Percentiles rank a stretch among this genome's conserved stretches.
These are phyloP conservation scores for Phytophthora hybrid DNA, from an alignment of 352 stramenopile species.

Conservation along the genomic window DNA sequence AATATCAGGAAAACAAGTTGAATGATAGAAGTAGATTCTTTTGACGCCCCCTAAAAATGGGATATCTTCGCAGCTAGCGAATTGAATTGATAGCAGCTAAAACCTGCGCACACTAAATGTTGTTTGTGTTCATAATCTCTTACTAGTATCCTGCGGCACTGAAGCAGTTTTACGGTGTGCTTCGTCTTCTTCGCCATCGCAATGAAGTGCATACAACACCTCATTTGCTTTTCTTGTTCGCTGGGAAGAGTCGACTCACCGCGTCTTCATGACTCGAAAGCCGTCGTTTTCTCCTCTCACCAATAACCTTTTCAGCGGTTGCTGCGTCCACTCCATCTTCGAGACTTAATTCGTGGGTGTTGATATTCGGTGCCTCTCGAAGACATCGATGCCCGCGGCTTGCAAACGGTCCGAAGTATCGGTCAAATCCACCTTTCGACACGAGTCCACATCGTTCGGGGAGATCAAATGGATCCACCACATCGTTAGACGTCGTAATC, in stretches of 20 bases:
- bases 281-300: conserved; percentile 2
- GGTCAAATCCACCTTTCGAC: conserved; percentile 11
- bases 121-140: too few species aligned
- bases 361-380: conserved; percentile 15
- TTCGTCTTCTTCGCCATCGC: neutral
- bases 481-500: neutral
- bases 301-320: neutral
- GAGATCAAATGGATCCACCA: conserved; percentile 7
- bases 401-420: conserved; percentile 31
- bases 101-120: too few species aligned
- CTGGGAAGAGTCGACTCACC: neutral
- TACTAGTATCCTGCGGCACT: too few species aligned
- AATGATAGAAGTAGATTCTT: too few species aligned
- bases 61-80: too few species aligned
- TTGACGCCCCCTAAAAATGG: too few species aligned
- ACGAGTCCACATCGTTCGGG: conserved; percentile 20
- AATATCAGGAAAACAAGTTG: too few species aligned
- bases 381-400: conserved; percentile 20
- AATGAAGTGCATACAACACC: neutral
- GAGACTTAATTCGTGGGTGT: conserved; percentile 3
- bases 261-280: conserved; percentile 13
- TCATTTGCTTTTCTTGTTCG: conserved; percentile 9
- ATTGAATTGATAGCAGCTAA: too few species aligned
- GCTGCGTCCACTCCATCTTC: conserved; percentile 6
- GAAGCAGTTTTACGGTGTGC: too few species aligned